Percentiles rank a stretch among this genome's conserved stretches.
Conservation (phyloP, 768 basidiomycete species). For the Trametes cingulata region DNA sequence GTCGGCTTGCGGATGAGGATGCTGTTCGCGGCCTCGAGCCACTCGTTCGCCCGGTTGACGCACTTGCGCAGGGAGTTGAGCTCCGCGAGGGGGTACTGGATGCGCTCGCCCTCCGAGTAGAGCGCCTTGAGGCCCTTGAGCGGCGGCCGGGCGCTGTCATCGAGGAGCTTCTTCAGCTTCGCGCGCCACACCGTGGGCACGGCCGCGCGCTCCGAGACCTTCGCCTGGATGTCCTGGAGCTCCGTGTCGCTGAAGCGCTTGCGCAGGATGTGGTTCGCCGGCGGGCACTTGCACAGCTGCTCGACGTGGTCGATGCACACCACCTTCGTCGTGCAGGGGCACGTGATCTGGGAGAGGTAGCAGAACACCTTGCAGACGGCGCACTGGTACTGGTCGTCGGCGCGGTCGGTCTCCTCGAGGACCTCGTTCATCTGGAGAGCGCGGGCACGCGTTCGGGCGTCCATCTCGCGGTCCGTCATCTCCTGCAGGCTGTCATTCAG, state of each 20-base stretch:
- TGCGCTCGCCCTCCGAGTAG: constrained; percentile 88
- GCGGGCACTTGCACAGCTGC: constrained; percentile 68
- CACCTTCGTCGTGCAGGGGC: constrained; percentile 74
- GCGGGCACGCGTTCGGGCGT: constrained; percentile 64
- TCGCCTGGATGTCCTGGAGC: constrained; percentile 62
- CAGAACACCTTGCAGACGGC: constrained; percentile 89
- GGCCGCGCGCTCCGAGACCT: constrained; percentile 69
- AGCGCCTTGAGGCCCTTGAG: constrained; percentile 79
- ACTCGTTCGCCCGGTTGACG: constrained; percentile 78
- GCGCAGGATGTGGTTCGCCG: constrained; percentile 61
- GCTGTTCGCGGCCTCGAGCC: constrained; percentile 82
- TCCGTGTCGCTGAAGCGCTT: constrained; percentile 83
- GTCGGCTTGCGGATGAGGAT: constrained; percentile 81
- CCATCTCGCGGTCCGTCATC: constrained; percentile 86
- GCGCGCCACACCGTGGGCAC: constrained; percentile 75
- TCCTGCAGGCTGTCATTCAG: constrained; percentile 79
- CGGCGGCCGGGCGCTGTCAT: constrained; percentile 68
- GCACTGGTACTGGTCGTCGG: constrained; percentile 97
- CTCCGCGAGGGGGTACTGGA: constrained; percentile 73
- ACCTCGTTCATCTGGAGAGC: constrained; percentile 61
- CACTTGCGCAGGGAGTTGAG: constrained; percentile 72
- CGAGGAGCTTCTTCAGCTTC: constrained; percentile 66
- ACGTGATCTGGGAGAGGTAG: constrained; percentile 91
- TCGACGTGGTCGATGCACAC: constrained; percentile 86
- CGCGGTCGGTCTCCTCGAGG: constrained; percentile 75